Conservation (phyloP, 1,284 basidiomycete genomes). For the Ceratobasidium theobromae region DNA sequence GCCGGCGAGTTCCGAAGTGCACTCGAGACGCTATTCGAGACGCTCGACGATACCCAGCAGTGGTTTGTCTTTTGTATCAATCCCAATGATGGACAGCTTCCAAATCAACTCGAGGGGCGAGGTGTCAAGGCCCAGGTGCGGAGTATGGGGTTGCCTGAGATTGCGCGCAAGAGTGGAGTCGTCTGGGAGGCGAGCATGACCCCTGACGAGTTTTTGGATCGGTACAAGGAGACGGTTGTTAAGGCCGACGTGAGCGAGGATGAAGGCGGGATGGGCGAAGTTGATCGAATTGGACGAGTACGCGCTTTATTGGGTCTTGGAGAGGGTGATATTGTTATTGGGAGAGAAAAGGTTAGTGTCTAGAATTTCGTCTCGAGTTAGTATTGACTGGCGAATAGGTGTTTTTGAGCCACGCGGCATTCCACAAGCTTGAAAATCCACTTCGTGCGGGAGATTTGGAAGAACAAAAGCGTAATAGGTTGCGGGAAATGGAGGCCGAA, state of each 20-base stretch:
- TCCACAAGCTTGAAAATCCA: constrained; percentile 88
- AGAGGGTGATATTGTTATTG: constrained; percentile 77
- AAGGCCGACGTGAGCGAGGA: constrained; percentile 47
- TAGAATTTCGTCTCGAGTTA: neutral
- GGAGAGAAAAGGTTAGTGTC: constrained; percentile 69
- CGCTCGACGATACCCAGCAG: constrained; percentile 84
- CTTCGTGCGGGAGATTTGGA: constrained; percentile 81
- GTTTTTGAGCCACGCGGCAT: constrained; percentile 84
- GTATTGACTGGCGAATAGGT: constrained; percentile 55
- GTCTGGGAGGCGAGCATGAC: constrained; percentile 86
- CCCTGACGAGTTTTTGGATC: constrained; percentile 81
- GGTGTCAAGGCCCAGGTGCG: constrained; percentile 91
- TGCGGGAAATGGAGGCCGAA: constrained; percentile 72
- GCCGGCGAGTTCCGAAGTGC: constrained; percentile 86
- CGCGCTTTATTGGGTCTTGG: constrained; percentile 64
- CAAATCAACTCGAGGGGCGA: constrained; percentile 90
- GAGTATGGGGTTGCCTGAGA: constrained; percentile 76
- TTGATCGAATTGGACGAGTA: constrained; percentile 52
- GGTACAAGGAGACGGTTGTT: constrained; percentile 67
- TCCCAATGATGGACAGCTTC: constrained; percentile 92
- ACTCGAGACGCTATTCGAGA: constrained; percentile 83
- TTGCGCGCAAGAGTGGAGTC: constrained; percentile 66
- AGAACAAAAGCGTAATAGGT: constrained; percentile 74
- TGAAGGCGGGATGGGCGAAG: constrained; percentile 58
- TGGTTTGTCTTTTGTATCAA: constrained; percentile 95